Conservation (phyloP, 768 basidiomycete species). For the Mycena latifolia region DNA sequence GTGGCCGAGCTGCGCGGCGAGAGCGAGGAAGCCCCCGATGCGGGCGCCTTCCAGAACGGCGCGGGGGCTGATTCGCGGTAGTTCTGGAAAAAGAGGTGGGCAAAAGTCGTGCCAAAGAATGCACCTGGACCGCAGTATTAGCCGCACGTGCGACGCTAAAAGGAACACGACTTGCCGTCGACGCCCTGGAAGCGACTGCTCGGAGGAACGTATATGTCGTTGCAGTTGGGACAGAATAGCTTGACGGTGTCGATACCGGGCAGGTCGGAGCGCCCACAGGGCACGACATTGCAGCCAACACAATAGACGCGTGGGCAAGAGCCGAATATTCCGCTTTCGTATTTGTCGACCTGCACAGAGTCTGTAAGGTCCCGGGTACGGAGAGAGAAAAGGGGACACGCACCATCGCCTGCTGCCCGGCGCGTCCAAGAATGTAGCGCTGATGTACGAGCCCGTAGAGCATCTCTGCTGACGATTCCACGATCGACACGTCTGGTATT, state of each 20-base stretch:
- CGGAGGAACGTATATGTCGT: slow-evolving; percentile 96
- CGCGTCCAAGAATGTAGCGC: slow-evolving; percentile 95
- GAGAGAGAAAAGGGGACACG: slow-evolving; percentile 38
- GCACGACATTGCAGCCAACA: slow-evolving; percentile 88
- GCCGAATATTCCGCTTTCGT: slow-evolving; percentile 92
- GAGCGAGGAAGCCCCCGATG: slow-evolving; percentile 67
- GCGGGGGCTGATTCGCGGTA: slow-evolving; percentile 96
- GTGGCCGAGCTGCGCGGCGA: slow-evolving; percentile 64
- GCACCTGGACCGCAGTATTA: slow-evolving; percentile 70
- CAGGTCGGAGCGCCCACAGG: slow-evolving; percentile 95
- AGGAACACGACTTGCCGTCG: slow-evolving; percentile 74
- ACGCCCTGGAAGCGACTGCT: slow-evolving; percentile 96
- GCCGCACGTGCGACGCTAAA: slow-evolving; percentile 18
- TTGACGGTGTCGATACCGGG: slow-evolving; percentile 98
- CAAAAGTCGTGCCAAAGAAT: slow-evolving; percentile 99
- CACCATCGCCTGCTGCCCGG: slow-evolving; percentile 96
- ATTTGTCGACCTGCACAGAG: slow-evolving; percentile 88
- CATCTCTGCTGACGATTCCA: slow-evolving; percentile 97
- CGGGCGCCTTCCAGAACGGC: slow-evolving; percentile 87
- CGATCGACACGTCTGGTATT: slow-evolving; percentile 98
- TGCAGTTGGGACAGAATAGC: slow-evolving; percentile 97
- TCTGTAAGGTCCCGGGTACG: slow-evolving; percentile 26
- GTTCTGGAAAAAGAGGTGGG: slow-evolving; percentile 97
- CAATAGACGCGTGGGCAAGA: slow-evolving; percentile 97
- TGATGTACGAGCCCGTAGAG: slow-evolving; percentile 98